phyloP scores from a whole-genome alignment of 352 stramenopile genomes.

The Pythium vanterpoolii region DNA sequence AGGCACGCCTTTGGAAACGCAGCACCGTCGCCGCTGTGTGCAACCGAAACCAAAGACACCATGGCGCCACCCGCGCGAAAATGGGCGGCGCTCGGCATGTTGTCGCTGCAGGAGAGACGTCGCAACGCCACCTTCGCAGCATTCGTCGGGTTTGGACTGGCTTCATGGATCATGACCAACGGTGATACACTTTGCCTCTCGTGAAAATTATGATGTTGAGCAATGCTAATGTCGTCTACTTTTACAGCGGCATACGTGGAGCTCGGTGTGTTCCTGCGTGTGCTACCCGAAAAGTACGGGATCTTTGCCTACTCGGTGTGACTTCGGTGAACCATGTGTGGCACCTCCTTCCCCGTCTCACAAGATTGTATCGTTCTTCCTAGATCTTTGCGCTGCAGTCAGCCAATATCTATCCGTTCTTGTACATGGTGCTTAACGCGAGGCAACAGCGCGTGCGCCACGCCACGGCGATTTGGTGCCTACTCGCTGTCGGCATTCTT shows the following conservation, averaged over 20 bases:
- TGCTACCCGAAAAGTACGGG: slow-evolving; percentile 56
- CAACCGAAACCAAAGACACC: background rate
- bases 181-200: slow-evolving; percentile 21
- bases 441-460: slow-evolving; percentile 39
- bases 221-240: background rate
- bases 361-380: background rate
- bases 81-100: background rate
- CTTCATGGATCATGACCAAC: slow-evolving; percentile 72
- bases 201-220: background rate
- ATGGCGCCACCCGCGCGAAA: background rate
- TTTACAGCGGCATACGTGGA: slow-evolving; percentile 49
- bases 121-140: slow-evolving; percentile 36
- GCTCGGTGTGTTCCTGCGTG: slow-evolving; percentile 49
- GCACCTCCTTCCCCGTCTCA: background rate
- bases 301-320: slow-evolving; percentile 69
- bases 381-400: slow-evolving; percentile 72
- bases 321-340: background rate
- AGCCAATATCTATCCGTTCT: slow-evolving; percentile 62
- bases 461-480: slow-evolving; percentile 49
- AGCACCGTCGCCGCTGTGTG: background rate
- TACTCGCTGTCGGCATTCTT: slow-evolving; percentile 43
- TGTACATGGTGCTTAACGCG: slow-evolving; percentile 64
- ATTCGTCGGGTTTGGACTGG: slow-evolving; percentile 54
- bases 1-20: background rate
- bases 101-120: slow-evolving; percentile 2